Evolutionary conservation across 2,329 filamentous ascomycete species (phyloP), one percentile per base, ranked within the genome.

Genomic region (Thelonectria rubi): DNA sequence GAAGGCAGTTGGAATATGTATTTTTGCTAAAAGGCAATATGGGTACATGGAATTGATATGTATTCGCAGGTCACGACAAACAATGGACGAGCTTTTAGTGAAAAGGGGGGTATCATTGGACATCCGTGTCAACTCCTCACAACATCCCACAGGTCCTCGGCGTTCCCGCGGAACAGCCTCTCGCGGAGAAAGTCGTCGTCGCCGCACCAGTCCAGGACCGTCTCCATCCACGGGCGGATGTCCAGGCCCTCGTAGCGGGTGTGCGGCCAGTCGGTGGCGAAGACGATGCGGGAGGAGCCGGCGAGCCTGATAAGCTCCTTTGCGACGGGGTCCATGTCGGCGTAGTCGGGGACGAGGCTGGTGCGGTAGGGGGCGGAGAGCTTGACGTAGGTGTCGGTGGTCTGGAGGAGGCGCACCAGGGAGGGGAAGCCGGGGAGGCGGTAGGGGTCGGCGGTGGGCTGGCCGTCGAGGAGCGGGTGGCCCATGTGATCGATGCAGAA

Each of bases 251-350:
- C 83, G 61, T 84, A 88, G 12, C 86, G 78, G 3, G 87, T 89
- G 72, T 89, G 86, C 18, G 87, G 87, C 87, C 86, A 89, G 67
- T 89, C 86, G 0, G 84, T 86, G 1, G 85, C 86, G 72, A 86
- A 89, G 0, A 88, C 80, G 10, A 86, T 76, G 15, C 80, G 76
- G 20, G 60, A 70, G 17, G 79, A 73, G 3, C 71, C 71, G 11
- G 78, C 81, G 5, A 79, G 72, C 3, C 72, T 71, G 34, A 88
- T 66, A 8, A 88, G 73, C 65, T 87, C 82, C 14, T 72, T 74
- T 9, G 79, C 81, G 40, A 88, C 73, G 2, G 78, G 77, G 54
- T 83, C 79, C 3, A 86, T 65, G 47, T 84, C 78, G 26, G 73
- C 75, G 60, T 82, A 77, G 20, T 79, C 68, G 7, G 75, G 72